Evolutionary conservation across 225 moss, liverwort and hornwort species (phyloP).

Genomic region (Marchantia polymorpha): DNA sequence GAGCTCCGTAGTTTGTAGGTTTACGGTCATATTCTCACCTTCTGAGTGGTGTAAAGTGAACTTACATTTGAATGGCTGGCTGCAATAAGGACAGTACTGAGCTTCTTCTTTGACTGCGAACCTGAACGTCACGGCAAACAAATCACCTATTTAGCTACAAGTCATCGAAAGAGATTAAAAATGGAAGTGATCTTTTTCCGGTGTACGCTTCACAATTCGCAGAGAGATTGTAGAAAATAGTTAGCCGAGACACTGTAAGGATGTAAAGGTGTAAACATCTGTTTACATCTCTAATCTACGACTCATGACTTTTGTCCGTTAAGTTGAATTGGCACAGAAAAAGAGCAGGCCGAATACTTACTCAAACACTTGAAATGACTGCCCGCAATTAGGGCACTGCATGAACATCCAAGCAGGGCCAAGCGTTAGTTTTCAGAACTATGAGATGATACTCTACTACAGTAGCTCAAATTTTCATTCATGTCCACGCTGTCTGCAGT

Average conservation of each 20-base stretch:
- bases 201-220: too few species aligned
- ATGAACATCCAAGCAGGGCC: background rate
- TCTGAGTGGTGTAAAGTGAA: background rate
- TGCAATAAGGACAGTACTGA: constrained; percentile 90
- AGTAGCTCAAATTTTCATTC: background rate
- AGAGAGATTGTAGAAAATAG: too few species aligned
- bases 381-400: constrained; percentile 99
- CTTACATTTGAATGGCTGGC: constrained; percentile 90
- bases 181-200: too few species aligned
- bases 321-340: too few species aligned
- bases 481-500: background rate
- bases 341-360: constrained; percentile 36
- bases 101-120: constrained; percentile 81
- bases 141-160: background rate
- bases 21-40: too few species aligned
- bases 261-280: too few species aligned
- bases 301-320: too few species aligned
- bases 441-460: background rate
- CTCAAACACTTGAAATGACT: constrained; percentile 90
- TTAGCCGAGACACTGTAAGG: too few species aligned
- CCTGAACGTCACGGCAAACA: constrained; percentile 36
- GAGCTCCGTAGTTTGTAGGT: too few species aligned
- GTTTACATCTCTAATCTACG: too few species aligned
- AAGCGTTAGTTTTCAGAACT: background rate
- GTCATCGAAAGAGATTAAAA: background rate